phyloP scores from a whole-genome alignment of 2,329 filamentous ascomycete genomes.

The Rhynchosporium secalis region DNA sequence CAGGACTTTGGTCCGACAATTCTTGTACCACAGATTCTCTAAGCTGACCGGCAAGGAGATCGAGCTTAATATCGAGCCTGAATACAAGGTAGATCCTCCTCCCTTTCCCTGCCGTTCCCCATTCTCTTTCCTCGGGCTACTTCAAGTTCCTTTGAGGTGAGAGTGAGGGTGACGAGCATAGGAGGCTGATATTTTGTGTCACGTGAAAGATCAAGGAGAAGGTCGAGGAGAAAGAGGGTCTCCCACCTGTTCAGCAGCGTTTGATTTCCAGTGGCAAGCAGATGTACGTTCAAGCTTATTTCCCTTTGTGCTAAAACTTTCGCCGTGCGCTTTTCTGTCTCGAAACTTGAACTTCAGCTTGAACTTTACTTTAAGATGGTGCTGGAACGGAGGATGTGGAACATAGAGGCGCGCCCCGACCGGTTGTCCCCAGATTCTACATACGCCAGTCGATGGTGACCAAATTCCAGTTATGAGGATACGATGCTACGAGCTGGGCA shows the following conservation, averaged over 20 bases:
- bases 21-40: too few relatives aligned
- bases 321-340: not conserved
- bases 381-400: too few relatives aligned
- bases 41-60: slow-evolving; percentile 87
- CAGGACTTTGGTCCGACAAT: too few relatives aligned
- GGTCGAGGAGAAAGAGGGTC: slow-evolving; percentile 98
- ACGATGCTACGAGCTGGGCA: not conserved
- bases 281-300: slow-evolving; percentile 62
- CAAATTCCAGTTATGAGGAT: not conserved
- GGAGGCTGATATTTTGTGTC: not conserved
- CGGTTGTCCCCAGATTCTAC: too few relatives aligned
- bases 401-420: too few relatives aligned
- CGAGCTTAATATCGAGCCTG: slow-evolving; percentile 92
- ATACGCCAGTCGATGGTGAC: too few relatives aligned
- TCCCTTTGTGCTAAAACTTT: slow-evolving; percentile 4
- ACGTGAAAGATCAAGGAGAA: slow-evolving; percentile 88
- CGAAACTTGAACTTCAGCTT: too few relatives aligned
- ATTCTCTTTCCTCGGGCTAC: too few relatives aligned
- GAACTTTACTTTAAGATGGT: not conserved
- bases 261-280: slow-evolving; percentile 97
- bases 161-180: too few relatives aligned
- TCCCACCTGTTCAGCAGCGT: slow-evolving; percentile 93
- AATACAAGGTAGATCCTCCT: slow-evolving; percentile 71
- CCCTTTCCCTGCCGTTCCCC: not conserved
- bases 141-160: too few relatives aligned